A percentile compares a stretch with the other conserved stretches of the same genome.
Conservation (phyloP, 495 filamentous ascomycete species). For the Aspergillus homomorphus region DNA sequence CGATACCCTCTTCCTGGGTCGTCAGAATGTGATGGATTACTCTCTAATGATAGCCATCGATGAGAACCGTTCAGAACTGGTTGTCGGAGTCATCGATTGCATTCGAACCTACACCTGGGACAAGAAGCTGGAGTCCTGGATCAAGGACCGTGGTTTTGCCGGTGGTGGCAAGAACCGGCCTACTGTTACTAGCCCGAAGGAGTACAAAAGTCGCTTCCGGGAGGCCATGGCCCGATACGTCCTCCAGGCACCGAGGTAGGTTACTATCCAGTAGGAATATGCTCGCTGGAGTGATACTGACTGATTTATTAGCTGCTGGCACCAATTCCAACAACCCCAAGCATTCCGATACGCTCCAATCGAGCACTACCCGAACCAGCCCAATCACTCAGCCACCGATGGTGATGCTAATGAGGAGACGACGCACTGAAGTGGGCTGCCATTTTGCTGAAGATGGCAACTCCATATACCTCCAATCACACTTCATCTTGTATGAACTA, state of each 20-base stretch:
- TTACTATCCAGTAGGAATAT: not conserved
- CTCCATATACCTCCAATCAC: not conserved
- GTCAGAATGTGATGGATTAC: conserved; percentile 98
- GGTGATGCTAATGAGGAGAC: conserved; percentile 27
- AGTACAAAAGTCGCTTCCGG: conserved; percentile 93
- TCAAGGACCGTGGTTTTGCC: conserved; percentile 89
- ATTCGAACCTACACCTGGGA: conserved; percentile 99
- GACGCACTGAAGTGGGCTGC: not conserved
- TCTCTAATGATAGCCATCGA: conserved; percentile 97
- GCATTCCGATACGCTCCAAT: conserved; percentile 40
- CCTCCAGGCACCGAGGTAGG: conserved; percentile 64
- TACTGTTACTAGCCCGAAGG: conserved; percentile 94
- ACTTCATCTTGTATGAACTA: not conserved
- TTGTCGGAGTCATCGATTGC: conserved; percentile 97
- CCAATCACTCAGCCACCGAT: conserved; percentile 20
- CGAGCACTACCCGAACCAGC: conserved; percentile 28
- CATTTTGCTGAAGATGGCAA: not conserved
- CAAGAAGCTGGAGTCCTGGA: conserved; percentile 98
- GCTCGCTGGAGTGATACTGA: conserved; percentile 5
- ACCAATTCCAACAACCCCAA: conserved; percentile 60
- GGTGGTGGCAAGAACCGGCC: conserved; percentile 83
- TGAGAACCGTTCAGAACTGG: conserved; percentile 80
- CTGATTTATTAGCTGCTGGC: conserved; percentile 57
- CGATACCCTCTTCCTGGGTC: conserved; percentile 87
- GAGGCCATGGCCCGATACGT: conserved; percentile 96